Evolutionary conservation across 2,329 filamentous ascomycete species (phyloP), one percentile per base, ranked within the genome.

Genomic region (Arthrobotrys pseudoclavata): DNA sequence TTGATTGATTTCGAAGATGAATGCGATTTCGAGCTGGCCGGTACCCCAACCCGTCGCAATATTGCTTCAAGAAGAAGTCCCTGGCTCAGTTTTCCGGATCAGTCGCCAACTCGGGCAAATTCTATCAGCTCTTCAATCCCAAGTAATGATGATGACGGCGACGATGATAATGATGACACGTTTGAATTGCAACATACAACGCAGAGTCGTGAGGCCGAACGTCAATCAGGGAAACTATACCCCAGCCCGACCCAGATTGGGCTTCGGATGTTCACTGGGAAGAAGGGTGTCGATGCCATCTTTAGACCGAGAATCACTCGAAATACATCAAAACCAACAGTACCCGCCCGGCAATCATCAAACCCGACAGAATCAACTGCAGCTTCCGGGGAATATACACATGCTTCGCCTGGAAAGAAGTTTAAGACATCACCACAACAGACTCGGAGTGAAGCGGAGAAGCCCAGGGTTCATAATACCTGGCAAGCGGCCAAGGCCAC

Each of bases 1-100:
- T 61, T 50, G n/a, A 76, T 76, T 15, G 45, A 76, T 64, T 76
- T 76, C 24, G 26, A 26, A n/a, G 15, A 40, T 9, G 45, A 76
- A 52, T 64, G 26, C 1, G 40, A 34, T 4, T 20, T 42, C 48
- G 13, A 18, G 15, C 29, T 26, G 31, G 3, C n/a, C 4, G 12
- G 7, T 18, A 66, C 62, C 4, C 69, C 69, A 52, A 62, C 10
- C 2, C 20, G 12, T 15, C 40, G 26, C 29, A 15, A 47, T 6
- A 34, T 9, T 12, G n/a, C 40, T 9, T 63, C 50, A 4, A 66
- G 22, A 15, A 24, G 10, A n/a, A 42, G 45, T 3, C 24, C 37
- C 47, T 76, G 64, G 72, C 34, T 29, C 0, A 15, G 31, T 18
- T 29, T 47, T 22, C 29, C 29, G 0, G 60, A 76, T 10, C n/a